Base-by-base conservation (phyloP, 768 basidiomycete species). In the Kwoniella europaea region DNA sequence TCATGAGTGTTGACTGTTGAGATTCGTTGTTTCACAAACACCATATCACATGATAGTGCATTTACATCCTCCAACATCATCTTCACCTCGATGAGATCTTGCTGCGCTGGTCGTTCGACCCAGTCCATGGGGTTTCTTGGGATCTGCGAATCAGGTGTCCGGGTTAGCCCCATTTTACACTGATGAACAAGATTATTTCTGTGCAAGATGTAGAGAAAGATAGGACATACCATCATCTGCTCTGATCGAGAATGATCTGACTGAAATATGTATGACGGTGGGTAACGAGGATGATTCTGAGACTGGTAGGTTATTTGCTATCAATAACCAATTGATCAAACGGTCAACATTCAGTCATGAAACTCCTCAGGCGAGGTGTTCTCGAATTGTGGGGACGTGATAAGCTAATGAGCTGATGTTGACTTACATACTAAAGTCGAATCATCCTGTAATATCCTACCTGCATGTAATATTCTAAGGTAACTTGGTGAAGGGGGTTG, bases 221-320 rank as follows among this genome's bases (percentile, higher is more conserved):
- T 2, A 2, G 15, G 24, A 68, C 79, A 65, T 67, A 82, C 79
- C 79, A 22, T 82, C 81, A 18, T 81, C 79, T 3, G 54, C 71
- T 53, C 74, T 50, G 54, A 81, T 75, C 9, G 81, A 79, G 69
- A 82, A 82, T 12, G 78, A 79, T 52, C 82, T 50, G 42, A 82
- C 75, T 4, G 80, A 80, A 18, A 82, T 73, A 68, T 82, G 82
- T n/a, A 81, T 63, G 16, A 82, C 75, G 7, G 82, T 81, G 16
- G 76, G 78, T n/a, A 56, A 50, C 1, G 67, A 52, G 15, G 80
- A 63, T n/a, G 65, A 13, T 4, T 75, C 61, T 4, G 76, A 44
- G 7, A 75, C 65, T 16, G 80, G 74, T 10, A 81, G 72, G 58
- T 78, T 79, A 52, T 78, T 79, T 53, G 80, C 80, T 81, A 54